Evolutionary conservation across 2,329 filamentous ascomycete genomes (phyloP).

Genomic region (Cryphonectria nitschkei): DNA sequence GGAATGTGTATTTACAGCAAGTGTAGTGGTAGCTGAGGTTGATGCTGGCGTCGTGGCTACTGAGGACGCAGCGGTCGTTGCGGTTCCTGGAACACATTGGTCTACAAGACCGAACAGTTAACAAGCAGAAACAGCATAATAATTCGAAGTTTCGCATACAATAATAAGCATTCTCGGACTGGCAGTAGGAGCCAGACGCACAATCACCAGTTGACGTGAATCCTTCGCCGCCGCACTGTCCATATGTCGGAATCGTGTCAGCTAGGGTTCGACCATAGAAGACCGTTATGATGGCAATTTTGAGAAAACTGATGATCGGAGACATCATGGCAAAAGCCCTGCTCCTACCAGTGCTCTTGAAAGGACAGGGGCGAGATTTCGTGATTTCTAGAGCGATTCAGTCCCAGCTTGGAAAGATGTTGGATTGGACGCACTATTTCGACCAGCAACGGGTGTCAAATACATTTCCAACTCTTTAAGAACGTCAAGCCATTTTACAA

Average conservation of each 20-base stretch:
- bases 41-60: constrained; percentile 7
- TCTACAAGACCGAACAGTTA: neutral
- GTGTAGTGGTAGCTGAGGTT: constrained; percentile 1
- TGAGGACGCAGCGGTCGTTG: constrained; percentile 3
- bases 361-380: neutral
- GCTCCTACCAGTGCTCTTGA: neutral
- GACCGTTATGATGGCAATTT: neutral
- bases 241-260: constrained; percentile 12
- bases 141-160: neutral
- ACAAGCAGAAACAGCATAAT: neutral
- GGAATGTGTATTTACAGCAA: neutral
- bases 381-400: neutral
- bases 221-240: constrained; percentile 17
- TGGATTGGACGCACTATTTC: neutral
- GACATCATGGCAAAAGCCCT: neutral
- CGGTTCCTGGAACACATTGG: constrained; percentile 18
- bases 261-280: neutral
- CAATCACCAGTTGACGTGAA: constrained; percentile 12
- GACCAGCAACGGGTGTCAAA: neutral
- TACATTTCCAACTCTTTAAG: neutral
- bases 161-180: constrained; percentile 16
- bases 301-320: neutral
- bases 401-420: neutral
- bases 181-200: constrained; percentile 20
- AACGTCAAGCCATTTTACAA: neutral